phyloP scores from a whole-genome alignment of 169 alveolate genomes.

The Ichthyophthirius multifiliis region DNA sequence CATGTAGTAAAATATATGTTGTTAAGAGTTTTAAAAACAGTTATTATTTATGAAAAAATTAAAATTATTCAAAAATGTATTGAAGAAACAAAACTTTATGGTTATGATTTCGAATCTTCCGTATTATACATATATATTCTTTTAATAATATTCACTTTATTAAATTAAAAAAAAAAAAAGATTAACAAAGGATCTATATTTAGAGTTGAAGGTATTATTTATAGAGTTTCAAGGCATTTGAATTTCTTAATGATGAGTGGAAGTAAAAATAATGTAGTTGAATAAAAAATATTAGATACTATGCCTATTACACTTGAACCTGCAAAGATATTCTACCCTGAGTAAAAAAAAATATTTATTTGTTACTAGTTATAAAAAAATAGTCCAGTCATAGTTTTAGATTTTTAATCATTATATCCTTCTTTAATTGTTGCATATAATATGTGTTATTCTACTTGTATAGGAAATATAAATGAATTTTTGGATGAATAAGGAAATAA shows the following conservation, averaged over 20 bases:
- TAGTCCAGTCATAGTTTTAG: slow-evolving; percentile 78
- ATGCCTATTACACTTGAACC: slow-evolving; percentile 83
- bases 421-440: slow-evolving; percentile 80
- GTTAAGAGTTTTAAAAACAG: slow-evolving; percentile 20
- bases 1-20: slow-evolving; percentile 18
- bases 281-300: slow-evolving; percentile 63
- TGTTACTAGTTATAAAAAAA: slow-evolving; percentile 22
- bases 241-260: slow-evolving; percentile 62
- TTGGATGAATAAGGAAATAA: slow-evolving; percentile 39
- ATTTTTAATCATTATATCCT: slow-evolving; percentile 81
- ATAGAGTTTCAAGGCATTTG: slow-evolving; percentile 56
- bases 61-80: slow-evolving; percentile 61
- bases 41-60: slow-evolving; percentile 48
- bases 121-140: slow-evolving; percentile 7
- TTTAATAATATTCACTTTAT: no score
- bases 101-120: slow-evolving; percentile 73
- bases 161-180: not conserved
- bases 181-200: slow-evolving; percentile 65
- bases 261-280: slow-evolving; percentile 52
- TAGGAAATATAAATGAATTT: slow-evolving; percentile 65
- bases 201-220: slow-evolving; percentile 74
- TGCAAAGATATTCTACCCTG: slow-evolving; percentile 22
- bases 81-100: slow-evolving; percentile 76
- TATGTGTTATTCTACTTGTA: slow-evolving; percentile 79
- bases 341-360: not conserved